Conservation (phyloP, 805 yeast genomes). For the Lachancea dasiensis region DNA sequence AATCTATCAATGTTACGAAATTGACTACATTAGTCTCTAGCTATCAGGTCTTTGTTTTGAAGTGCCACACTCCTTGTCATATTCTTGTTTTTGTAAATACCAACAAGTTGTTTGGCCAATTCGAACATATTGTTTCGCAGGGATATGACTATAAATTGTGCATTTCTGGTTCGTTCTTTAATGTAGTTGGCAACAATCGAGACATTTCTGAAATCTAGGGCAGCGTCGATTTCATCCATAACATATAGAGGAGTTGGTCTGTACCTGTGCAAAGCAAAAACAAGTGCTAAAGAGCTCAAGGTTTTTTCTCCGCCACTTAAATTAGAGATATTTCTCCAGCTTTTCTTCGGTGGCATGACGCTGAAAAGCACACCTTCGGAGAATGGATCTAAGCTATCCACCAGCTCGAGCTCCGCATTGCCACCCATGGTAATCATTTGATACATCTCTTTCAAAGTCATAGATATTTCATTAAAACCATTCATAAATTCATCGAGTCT, state of each 20-base stretch:
- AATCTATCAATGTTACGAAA: no score
- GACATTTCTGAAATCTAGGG: conserved; percentile 92
- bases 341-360: conserved; percentile 98
- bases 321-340: conserved; percentile 94
- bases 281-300: conserved; percentile 86
- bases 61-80: conserved; percentile 82
- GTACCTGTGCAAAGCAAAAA: conserved; percentile 91
- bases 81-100: conserved; percentile 88
- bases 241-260: conserved; percentile 97
- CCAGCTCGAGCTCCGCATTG: conserved; percentile 93
- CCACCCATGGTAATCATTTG: conserved; percentile 99
- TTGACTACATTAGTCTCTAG: conserved; percentile 1
- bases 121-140: conserved; percentile 97
- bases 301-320: conserved; percentile 98
- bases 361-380: conserved; percentile 94
- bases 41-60: conserved; percentile 52
- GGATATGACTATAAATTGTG: conserved; percentile 93
- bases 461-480: conserved; percentile 82
- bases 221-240: conserved; percentile 99
- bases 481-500: conserved; percentile 87
- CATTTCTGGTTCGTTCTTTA: conserved; percentile 91
- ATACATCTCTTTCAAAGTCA: conserved; percentile 91
- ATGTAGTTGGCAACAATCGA: conserved; percentile 97
- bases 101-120: conserved; percentile 87
- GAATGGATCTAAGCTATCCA: conserved; percentile 95